These are phyloP conservation scores for Lathyrus tuberosus DNA, from an alignment of 306 rosid genomes.

Conservation along the genomic window DNA sequence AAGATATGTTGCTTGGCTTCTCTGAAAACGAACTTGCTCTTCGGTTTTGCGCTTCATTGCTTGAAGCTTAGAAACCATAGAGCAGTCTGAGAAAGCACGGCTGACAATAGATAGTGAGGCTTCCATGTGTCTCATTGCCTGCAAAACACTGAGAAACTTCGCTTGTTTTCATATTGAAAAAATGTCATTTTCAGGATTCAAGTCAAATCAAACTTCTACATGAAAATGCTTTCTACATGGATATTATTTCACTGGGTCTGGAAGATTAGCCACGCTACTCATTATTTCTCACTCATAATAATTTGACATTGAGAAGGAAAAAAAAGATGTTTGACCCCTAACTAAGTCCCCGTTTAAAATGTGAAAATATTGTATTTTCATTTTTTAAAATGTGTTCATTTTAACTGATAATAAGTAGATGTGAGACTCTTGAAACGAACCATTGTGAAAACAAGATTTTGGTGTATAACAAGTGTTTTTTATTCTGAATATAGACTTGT, in stretches of 20 bases:
- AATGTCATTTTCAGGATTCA: constrained; percentile 5
- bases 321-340: not conserved
- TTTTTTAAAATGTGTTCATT: too few species aligned
- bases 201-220: constrained; percentile 25
- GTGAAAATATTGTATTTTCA: too few species aligned
- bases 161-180: constrained; percentile 40
- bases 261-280: not conserved
- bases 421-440: too few species aligned
- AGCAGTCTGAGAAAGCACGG: constrained; percentile 39
- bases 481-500: too few species aligned
- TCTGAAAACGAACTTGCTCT: constrained; percentile 39
- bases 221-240: not conserved
- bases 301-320: constrained; percentile 5
- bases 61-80: constrained; percentile 36
- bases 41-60: constrained; percentile 36
- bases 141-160: constrained; percentile 40
- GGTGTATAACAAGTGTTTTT: too few species aligned
- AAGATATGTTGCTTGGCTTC: constrained; percentile 40
- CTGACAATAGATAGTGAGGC: constrained; percentile 31
- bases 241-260: not conserved
- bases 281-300: constrained; percentile 7
- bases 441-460: too few species aligned
- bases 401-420: too few species aligned
- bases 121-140: constrained; percentile 42
- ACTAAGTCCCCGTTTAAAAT: too few species aligned